These are phyloP conservation scores for Yarrowia porcina DNA, from an alignment of 805 yeast species.

Conservation along the genomic window DNA sequence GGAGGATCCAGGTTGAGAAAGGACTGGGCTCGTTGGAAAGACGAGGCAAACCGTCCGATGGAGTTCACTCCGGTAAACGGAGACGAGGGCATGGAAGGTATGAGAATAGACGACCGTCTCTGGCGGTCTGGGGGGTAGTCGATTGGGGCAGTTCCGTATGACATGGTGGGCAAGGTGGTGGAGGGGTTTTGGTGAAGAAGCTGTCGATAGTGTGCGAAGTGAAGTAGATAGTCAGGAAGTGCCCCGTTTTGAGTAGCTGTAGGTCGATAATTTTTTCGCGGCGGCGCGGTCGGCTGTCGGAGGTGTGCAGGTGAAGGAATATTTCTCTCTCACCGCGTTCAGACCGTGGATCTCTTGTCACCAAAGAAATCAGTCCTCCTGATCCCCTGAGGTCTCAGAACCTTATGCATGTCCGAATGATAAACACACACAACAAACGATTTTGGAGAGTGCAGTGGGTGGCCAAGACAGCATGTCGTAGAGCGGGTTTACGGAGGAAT, in stretches of 20 bases:
- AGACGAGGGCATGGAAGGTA: constrained; percentile 16
- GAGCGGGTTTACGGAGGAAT: too few species aligned
- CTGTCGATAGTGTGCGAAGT: neutral
- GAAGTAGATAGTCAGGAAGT: neutral
- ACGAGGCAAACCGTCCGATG: constrained; percentile 72
- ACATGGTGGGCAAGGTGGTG: neutral
- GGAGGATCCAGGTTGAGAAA: constrained; percentile 55
- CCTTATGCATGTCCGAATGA: constrained; percentile 14
- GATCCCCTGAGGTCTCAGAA: constrained; percentile 22
- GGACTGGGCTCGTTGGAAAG: constrained; percentile 75
- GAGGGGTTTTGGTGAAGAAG: neutral
- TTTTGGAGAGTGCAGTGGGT: neutral
- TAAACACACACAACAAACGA: constrained; percentile 10
- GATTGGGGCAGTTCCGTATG: constrained; percentile 21
- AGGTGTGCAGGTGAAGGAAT: neutral
- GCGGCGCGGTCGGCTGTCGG: neutral
- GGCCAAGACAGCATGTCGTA: neutral
- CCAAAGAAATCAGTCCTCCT: neutral
- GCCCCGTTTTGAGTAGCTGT: neutral
- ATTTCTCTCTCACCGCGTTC: neutral
- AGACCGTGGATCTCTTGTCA: neutral
- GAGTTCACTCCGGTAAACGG: constrained; percentile 46
- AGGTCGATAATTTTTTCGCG: neutral
- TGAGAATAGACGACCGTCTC: constrained; percentile 1
- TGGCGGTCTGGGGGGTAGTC: constrained; percentile 15